These are phyloP conservation scores for Orbilia javanica DNA, from an alignment of 2,329 filamentous ascomycete genomes.

Conservation along the genomic window DNA sequence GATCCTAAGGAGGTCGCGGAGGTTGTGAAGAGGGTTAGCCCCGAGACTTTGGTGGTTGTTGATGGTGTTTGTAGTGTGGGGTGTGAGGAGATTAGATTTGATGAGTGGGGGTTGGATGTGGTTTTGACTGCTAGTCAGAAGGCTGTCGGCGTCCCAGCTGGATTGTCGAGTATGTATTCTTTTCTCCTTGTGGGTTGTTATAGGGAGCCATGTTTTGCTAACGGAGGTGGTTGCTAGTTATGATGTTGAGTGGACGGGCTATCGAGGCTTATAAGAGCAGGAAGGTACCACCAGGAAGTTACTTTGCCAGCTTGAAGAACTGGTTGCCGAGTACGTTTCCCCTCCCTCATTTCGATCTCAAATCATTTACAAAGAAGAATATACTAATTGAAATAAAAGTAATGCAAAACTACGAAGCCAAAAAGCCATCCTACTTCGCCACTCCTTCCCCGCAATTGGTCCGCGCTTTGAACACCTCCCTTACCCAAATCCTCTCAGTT, in stretches of 20 bases:
- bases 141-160: conserved; percentile 94
- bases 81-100: conserved; percentile 94
- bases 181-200: neutral
- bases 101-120: conserved; percentile 91
- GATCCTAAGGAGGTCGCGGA: conserved; percentile 87
- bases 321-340: conserved; percentile 83
- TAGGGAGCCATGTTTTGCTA: neutral
- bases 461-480: conserved; percentile 88
- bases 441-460: conserved; percentile 95
- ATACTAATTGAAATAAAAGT: conserved; percentile 67
- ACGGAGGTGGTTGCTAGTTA: conserved; percentile 68
- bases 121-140: conserved; percentile 97
- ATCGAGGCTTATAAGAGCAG: conserved; percentile 83
- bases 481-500: conserved; percentile 85
- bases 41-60: conserved; percentile 89
- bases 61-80: conserved; percentile 98
- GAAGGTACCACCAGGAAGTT: conserved; percentile 84
- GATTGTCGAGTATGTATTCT: conserved; percentile 75
- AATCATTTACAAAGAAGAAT: neutral
- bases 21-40: conserved; percentile 85
- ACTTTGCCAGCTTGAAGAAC: conserved; percentile 97
- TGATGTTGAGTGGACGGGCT: conserved; percentile 90
- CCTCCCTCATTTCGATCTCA: too few species aligned
- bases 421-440: conserved; percentile 97
- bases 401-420: conserved; percentile 99